These are phyloP conservation scores for Albophoma yamanashiensis DNA, from an alignment of 2,329 filamentous ascomycete genomes.

Conservation along the genomic window DNA sequence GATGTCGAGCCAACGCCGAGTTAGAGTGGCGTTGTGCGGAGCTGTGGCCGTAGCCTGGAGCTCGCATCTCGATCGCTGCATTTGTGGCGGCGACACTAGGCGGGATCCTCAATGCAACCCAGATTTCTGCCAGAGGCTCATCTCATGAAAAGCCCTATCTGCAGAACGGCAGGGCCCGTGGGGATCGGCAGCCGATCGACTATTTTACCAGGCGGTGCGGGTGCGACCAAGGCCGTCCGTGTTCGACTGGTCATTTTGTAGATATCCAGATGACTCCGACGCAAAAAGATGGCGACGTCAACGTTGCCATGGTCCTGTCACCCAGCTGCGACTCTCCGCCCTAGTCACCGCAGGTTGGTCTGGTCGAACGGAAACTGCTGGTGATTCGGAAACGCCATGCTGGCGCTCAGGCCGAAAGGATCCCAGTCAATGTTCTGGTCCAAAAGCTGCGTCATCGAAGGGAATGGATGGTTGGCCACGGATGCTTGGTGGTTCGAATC, in stretches of 20 bases:
- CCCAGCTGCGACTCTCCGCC: not conserved
- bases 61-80: not conserved
- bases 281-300: not conserved
- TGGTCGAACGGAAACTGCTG: constrained; percentile 69
- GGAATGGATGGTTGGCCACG: constrained; percentile 36
- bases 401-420: constrained; percentile 84
- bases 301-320: not conserved
- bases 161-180: not conserved
- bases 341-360: constrained; percentile 36
- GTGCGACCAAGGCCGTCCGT: not conserved
- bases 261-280: not conserved
- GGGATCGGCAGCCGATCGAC: not conserved
- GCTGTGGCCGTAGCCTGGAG: too few relatives aligned
- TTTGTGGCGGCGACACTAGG: too few relatives aligned
- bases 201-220: not conserved
- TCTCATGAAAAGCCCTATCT: not conserved
- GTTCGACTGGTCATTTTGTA: not conserved
- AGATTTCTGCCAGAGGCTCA: not conserved
- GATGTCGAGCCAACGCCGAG: not conserved
- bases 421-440: constrained; percentile 87
- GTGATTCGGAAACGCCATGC: constrained; percentile 86
- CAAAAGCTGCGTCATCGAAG: constrained; percentile 49
- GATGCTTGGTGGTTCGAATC: constrained; percentile 21
- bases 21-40: not conserved
- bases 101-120: not conserved